phyloP scores from a whole-genome alignment of 225 moss, liverwort and hornwort genomes.

The Physcomitrium patens region DNA sequence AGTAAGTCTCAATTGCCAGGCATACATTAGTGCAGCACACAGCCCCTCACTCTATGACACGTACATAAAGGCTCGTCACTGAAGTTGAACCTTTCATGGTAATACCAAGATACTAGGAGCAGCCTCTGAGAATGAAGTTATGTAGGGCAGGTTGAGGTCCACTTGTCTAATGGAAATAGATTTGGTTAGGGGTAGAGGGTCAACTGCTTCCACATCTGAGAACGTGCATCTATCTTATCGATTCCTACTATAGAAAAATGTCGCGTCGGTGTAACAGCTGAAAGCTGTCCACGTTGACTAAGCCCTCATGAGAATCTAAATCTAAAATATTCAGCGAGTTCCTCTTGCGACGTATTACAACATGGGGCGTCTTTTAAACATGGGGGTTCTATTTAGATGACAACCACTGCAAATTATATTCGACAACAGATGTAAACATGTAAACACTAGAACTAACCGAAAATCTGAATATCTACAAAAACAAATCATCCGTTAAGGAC shows the following conservation, averaged over 20 bases:
- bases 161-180: constrained; percentile 3
- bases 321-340: constrained; percentile 25
- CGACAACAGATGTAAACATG: constrained; percentile 17
- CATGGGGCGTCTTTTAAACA: constrained; percentile 28
- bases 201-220: constrained; percentile 17
- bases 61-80: constrained; percentile 10
- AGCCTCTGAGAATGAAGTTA: neutral
- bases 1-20: constrained; percentile 13
- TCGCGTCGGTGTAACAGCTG: constrained; percentile 10
- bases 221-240: constrained; percentile 11
- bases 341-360: constrained; percentile 41
- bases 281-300: constrained; percentile 23
- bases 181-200: neutral
- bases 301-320: constrained; percentile 28
- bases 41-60: constrained; percentile 11
- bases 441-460: constrained; percentile 31
- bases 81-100: constrained; percentile 2
- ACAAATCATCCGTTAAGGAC: constrained; percentile 69
- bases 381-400: constrained; percentile 39
- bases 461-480: constrained; percentile 42
- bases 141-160: too few relatives aligned
- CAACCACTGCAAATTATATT: constrained; percentile 43
- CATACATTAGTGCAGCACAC: neutral
- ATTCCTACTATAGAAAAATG: constrained; percentile 24
- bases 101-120: constrained; percentile 23